These are phyloP conservation scores for Coelastrella sp. DNA, from an alignment of 139 green algal species.

Conservation along the genomic window DNA sequence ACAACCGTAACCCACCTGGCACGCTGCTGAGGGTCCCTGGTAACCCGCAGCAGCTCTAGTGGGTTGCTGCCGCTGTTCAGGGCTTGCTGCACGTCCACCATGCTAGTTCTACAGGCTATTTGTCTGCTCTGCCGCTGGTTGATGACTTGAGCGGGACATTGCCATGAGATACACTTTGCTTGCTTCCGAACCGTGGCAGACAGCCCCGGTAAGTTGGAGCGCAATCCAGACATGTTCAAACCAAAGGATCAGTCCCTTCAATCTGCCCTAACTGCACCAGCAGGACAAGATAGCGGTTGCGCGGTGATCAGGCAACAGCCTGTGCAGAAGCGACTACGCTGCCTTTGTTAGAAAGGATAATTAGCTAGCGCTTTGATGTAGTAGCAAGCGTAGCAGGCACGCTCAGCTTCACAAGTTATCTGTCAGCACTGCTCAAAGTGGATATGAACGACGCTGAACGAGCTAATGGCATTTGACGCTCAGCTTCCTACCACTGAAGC, in stretches of 20 bases:
- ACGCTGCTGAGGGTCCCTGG: constrained; percentile 30
- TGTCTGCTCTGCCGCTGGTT: neutral
- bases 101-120: constrained; percentile 11
- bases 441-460: neutral
- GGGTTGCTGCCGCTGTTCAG: constrained; percentile 46
- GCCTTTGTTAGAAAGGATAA: neutral
- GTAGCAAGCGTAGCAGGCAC: too few relatives aligned
- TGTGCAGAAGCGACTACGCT: neutral
- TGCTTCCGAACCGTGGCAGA: neutral
- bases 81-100: constrained; percentile 17
- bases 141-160: neutral
- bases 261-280: neutral
- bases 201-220: neutral
- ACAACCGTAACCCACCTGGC: constrained; percentile 7
- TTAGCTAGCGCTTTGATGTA: too few relatives aligned
- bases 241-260: neutral
- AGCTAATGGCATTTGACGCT: neutral
- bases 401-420: too few relatives aligned
- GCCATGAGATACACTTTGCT: neutral
- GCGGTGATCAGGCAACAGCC: neutral
- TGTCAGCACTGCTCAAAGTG: neutral
- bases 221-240: neutral
- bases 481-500: too few relatives aligned
- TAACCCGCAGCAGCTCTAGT: constrained; percentile 49
- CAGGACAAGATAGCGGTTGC: neutral